Conservation (phyloP, 2,329 filamentous ascomycete genomes). For the Aspergillus fijiensis region DNA sequence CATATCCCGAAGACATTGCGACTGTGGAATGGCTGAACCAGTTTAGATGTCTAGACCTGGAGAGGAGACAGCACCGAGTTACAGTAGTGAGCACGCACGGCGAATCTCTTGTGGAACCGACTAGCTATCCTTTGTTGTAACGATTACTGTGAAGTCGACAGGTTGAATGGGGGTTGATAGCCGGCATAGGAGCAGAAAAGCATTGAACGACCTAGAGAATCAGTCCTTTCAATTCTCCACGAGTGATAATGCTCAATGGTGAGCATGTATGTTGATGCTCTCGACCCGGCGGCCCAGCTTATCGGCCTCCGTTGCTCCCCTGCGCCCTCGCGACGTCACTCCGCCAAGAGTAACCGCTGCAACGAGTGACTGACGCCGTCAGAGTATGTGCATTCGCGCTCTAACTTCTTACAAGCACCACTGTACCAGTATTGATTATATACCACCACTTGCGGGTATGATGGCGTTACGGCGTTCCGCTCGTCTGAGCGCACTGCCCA, state of each 20-base stretch:
- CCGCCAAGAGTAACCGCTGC: not conserved
- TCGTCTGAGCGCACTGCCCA: slow-evolving; percentile 41
- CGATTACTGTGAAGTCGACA: not conserved
- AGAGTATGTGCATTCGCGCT: not conserved
- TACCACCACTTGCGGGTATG: slow-evolving; percentile 2
- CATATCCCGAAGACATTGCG: too few species aligned
- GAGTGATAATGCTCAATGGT: not conserved
- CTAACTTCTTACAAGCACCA: not conserved
- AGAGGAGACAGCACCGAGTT: too few species aligned
- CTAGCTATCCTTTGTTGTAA: not conserved
- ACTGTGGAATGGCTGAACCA: too few species aligned
- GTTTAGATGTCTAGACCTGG: too few species aligned
- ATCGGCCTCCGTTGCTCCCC: not conserved
- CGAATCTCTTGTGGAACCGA: too few species aligned
- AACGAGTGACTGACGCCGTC: not conserved
- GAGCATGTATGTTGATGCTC: not conserved
- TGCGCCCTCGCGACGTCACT: not conserved
- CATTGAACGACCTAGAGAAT: too few species aligned
- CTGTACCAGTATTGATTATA: not conserved
- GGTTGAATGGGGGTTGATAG: not conserved
- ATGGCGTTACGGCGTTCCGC: slow-evolving; percentile 57
- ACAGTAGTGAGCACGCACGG: too few species aligned
- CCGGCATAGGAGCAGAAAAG: too few species aligned
- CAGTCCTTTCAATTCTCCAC: not conserved
- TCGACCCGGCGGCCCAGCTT: not conserved